These are phyloP conservation scores for Sporothrix sp. DNA, from an alignment of 2,329 filamentous ascomycete species.

Conservation along the genomic window DNA sequence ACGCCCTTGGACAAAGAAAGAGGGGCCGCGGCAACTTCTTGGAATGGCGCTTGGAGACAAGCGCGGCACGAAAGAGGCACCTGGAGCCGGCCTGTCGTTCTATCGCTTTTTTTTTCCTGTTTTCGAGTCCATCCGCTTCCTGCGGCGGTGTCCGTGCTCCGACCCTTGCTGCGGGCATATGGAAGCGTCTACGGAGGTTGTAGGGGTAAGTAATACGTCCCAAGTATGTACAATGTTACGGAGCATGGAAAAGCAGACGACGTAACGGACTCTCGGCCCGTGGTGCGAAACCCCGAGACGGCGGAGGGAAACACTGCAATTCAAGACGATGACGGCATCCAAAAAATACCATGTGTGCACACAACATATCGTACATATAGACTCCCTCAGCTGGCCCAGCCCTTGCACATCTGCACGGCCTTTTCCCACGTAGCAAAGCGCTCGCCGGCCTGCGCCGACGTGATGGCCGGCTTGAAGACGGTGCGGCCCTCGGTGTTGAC, in stretches of 20 bases:
- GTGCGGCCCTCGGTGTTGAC: constrained; percentile 62
- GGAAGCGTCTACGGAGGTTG: not conserved
- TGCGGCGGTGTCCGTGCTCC: too few species aligned
- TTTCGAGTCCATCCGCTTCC: too few species aligned
- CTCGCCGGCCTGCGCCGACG: constrained; percentile 28
- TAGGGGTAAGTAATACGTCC: too few species aligned
- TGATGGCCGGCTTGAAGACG: constrained; percentile 58
- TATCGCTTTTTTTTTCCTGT: not conserved
- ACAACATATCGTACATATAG: not conserved
- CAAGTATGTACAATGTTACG: too few species aligned
- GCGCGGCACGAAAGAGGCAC: not conserved
- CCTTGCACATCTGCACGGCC: constrained; percentile 48
- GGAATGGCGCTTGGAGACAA: too few species aligned
- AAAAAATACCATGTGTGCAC: not conserved
- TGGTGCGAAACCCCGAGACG: too few species aligned
- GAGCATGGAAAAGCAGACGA: too few species aligned
- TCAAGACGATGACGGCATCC: not conserved
- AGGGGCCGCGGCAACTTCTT: too few species aligned
- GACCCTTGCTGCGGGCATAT: too few species aligned
- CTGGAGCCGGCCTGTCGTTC: not conserved
- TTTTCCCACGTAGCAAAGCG: constrained; percentile 45
- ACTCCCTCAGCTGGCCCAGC: constrained; percentile 33
- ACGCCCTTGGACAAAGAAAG: constrained; percentile 3
- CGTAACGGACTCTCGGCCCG: too few species aligned
- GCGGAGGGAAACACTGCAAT: too few species aligned